Evolutionary conservation across 306 rosid genomes (phyloP), one percentile per base, ranked within the genome.

Genomic region (Vicia villosa): DNA sequence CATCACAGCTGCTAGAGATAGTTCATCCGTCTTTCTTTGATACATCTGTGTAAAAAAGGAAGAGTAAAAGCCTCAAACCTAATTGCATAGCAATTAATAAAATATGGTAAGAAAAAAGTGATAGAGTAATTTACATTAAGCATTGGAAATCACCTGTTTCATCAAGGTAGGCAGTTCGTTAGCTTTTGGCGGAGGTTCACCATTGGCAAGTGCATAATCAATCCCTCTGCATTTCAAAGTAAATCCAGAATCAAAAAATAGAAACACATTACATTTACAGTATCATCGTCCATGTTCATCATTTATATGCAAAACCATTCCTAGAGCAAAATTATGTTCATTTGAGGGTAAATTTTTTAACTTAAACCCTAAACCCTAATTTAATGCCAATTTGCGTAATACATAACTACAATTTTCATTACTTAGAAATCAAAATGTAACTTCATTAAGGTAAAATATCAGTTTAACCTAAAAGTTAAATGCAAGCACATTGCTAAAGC

Each of bases 141-240:
- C 14, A 70, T 51, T 46, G 60, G 49, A 76, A 54, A 74, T 81
- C 68, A 94, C 99, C 96, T 80, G 89, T 68, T 84, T 87, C 88
- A 90, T 37, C 77, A 86, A 67, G 37, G 3, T 0, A 41, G 97
- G 86, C 50, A 94, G 61, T 3, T 82, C 82, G 21, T 50, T 74
- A 59, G 69, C 83, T 46, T 65, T 74, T 36, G 17, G 0, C 2
- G 89, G 92, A 70, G 68, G 60, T 71, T 81, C 83, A 6, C 89
- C 78, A 70, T 85, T 84, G 34, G 86, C 81, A 65, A 94, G 79
- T 22, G 97, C 86, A 83, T 72, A 78, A 78, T 94, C 98, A 51
- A 94, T 85, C 70, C 89, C 83, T 72, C 98, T 94, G 90, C 60
- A 67, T 36, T 58, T 69, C 80, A 78, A 82, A 67, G 66, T 21